Conservation (phyloP, 768 basidiomycete genomes). For the Dendrothele bispora region DNA sequence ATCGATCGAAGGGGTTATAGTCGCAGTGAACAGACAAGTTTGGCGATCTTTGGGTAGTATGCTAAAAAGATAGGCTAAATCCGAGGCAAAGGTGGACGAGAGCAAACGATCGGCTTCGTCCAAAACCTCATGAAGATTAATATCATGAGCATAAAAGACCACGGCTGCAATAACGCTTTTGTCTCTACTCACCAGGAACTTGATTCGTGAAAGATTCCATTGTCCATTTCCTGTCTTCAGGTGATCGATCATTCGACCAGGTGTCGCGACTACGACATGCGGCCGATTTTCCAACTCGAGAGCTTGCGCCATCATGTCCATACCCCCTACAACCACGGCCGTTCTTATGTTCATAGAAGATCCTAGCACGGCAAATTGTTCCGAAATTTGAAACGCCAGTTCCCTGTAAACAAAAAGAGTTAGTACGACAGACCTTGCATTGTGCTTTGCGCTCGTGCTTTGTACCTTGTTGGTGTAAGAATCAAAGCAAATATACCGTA, state of each 20-base stretch:
- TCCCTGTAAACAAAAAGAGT: constrained; percentile 67
- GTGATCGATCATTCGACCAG: constrained; percentile 92
- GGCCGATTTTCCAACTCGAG: constrained; percentile 82
- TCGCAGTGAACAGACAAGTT: constrained; percentile 96
- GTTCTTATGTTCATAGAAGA: constrained; percentile 78
- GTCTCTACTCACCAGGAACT: constrained; percentile 66
- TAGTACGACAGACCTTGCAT: neutral
- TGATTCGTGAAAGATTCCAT: constrained; percentile 84
- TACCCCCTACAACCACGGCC: constrained; percentile 91
- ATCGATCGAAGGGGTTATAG: constrained; percentile 85
- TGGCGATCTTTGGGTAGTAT: constrained; percentile 84
- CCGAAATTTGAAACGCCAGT: constrained; percentile 94
- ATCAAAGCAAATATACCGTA: constrained; percentile 94
- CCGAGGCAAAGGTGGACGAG: constrained; percentile 85
- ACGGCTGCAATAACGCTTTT: no score
- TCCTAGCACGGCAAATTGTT: constrained; percentile 93
- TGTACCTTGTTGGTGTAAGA: constrained; percentile 91
- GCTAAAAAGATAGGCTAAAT: constrained; percentile 75
- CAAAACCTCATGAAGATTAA: constrained; percentile 59
- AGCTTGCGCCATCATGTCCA: constrained; percentile 97
- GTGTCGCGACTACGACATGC: constrained; percentile 94
- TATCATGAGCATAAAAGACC: neutral
- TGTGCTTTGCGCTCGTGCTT: constrained; percentile 1
- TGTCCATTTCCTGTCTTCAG: constrained; percentile 74
- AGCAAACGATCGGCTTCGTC: constrained; percentile 97